Conservation (phyloP, 176 grass and related monocot genomes). For the Lolium multiflorum region DNA sequence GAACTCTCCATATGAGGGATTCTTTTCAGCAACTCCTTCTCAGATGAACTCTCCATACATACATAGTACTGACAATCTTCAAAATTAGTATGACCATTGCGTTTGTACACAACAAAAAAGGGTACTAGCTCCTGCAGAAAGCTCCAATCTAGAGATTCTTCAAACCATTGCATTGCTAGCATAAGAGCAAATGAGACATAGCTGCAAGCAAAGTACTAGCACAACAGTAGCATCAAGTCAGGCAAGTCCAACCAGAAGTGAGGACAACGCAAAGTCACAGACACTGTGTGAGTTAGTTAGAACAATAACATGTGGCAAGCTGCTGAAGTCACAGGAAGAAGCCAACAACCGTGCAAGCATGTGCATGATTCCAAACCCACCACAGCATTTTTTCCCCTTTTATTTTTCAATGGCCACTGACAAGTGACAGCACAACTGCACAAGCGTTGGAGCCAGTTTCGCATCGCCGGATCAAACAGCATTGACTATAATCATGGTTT, state of each 20-base stretch:
- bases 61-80: background rate
- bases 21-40: background rate
- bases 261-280: slow-evolving; percentile 52
- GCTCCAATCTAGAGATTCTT: slow-evolving; percentile 38
- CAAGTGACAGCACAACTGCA: slow-evolving; percentile 36
- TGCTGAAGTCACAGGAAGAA: slow-evolving; percentile 43
- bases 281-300: background rate
- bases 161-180: background rate
- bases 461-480: background rate
- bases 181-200: slow-evolving; percentile 32
- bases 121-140: slow-evolving; percentile 26
- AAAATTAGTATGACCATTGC: background rate
- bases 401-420: slow-evolving; percentile 7
- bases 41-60: background rate
- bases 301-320: slow-evolving; percentile 11
- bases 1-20: background rate
- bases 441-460: slow-evolving; percentile 18
- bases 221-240: slow-evolving; percentile 33
- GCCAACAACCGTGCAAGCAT: slow-evolving; percentile 51
- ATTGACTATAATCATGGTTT: background rate
- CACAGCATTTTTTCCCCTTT: background rate
- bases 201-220: slow-evolving; percentile 45
- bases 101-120: background rate
- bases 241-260: slow-evolving; percentile 7
- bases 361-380: slow-evolving; percentile 48